Base-by-base conservation (phyloP, 768 basidiomycete species). In the Cubamyces lactineus region DNA sequence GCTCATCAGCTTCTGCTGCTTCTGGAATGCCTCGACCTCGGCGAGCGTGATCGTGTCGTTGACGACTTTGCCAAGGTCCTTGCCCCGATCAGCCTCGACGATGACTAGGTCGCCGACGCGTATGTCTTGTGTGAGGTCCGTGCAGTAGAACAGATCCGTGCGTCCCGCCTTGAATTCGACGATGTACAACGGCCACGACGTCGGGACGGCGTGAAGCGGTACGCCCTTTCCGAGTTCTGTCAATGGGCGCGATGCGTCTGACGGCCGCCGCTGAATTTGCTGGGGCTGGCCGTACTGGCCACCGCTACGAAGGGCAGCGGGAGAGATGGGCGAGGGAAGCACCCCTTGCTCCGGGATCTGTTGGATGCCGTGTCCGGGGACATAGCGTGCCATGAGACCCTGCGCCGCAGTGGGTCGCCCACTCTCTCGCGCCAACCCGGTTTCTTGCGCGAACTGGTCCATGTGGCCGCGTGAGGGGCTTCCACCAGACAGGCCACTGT, bases 151-250 rank as follows among this genome's bases (percentile, higher is more conserved):
- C 26, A 99, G 77, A 74, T 98, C 96, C 64, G 94, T 94, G 42
- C 96, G 86, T 0, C 94, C 94, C 0, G 96, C 96, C 76, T 98
- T 99, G 83, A 99, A 99, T 74, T 97, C 92, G 68, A 98, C 91
- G 68, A 98, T 96, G 81, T 85, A 98, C 8, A 99, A 83, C n/a
- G 91, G 94, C 80, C 90, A 92, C 39, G 87, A 86, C 13, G 89
- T 73, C 0, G 95, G 89, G 43, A 99, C 88, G 50, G 89, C 75
- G 71, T 89, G 86, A 17, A 98, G 82, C 0, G 95, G 94, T 0
- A 98, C 85, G 39, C 96, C 96, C 70, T 89, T 89, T 52, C 96
- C 96, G 23, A 96, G 86, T 12, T 94, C 84, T 41, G 68, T 74
- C 39, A 84, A 69, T 55, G 66, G 67, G 30, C 72, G 71, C 12